Evolutionary conservation across 2,329 filamentous ascomycete genomes (phyloP), one percentile per base, ranked within the genome.

Genomic region (Zalaria obscura): DNA sequence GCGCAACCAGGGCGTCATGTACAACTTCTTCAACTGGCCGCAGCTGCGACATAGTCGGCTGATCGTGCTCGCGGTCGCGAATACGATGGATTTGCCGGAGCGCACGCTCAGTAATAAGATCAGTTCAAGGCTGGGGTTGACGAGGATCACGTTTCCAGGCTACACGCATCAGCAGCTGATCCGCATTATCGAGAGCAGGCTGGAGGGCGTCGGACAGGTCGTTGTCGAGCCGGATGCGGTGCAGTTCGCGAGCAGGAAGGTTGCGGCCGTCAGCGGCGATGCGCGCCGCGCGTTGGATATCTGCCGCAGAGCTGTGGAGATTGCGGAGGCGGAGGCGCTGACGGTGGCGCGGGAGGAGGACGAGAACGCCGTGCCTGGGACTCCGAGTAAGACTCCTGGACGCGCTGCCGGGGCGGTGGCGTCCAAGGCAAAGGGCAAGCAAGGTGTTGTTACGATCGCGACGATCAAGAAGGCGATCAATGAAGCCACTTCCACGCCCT

Each of bases 1-100:
- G 8, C 91, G 89, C 56, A 96, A 94, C 55, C 93, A 98, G 60
- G 89, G 85, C n/a, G 91, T 98, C 63, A 98, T 98, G 91, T 98
- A 98, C 67, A 98, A 98, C 62, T 98, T 98, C 62, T 98, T 98
- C 73, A 98, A 98, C 57, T 98, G 91, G 91, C 91, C 91, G 3
- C 83, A 85, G 7, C 69, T 96, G 41, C 76, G 84, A 39, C 88
- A 98, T 61, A 94, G 86, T 41, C 78, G 88, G 38, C 71, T 98
- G 36, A 95, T 98, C 59, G 93, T 98, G 5, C 76, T 98, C 5
- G 93, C 93, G 7, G 91, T 98, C 11, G 93, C 91, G 40, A 98
- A 98, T 61, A 98, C 91, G 25, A 98, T 98, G 91, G 91, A 98
- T 64, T 66, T 98, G 44, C 91, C 91, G 0, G 91, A 98, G 62